Base-by-base conservation (phyloP, 352 stramenopile genomes). In the Elongisporangium senticosum region DNA sequence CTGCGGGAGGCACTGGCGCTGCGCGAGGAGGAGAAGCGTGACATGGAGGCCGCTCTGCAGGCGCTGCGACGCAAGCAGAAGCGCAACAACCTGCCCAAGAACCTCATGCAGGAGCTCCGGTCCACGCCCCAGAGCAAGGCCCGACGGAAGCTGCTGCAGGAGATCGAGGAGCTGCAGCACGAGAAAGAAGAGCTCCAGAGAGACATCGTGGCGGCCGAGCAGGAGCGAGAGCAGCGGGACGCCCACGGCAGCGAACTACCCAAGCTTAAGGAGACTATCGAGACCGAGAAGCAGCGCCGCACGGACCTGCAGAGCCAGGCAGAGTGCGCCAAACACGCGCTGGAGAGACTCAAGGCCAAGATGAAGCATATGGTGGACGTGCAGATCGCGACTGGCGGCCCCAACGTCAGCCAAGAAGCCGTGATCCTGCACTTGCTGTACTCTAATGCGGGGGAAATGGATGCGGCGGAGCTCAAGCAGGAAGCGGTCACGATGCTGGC, bases 341-440 rank as follows among this genome's bases (percentile, higher is more conserved):
- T 86, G 0, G 62, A 55, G 8, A 58, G 68, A 22, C 67, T 80
- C 22, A 89, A 89, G 59, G 52, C 69, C 20, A 83, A 87, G 56
- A 86, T 87, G 77, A 65, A 73, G 50, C 67, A 83, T 63, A 85
- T 89, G 75, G 79, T 89, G 1, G 76, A 89, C 61, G 69, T 83
- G 13, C 74, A 85, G 61, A 56, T 86, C 7, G 53, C 84, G 28
- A 77, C 76, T 8, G 74, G 76, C 7, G 57, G 69, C 21, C 72
- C 78, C 0, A 73, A 70, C 24, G 65, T 86, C 17, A 66, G 70
- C 0, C 74, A 85, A 61, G 76, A 86, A 60, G 75, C 79, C 1
- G 75, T 84, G 59, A 70, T 89, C 40, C 67, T 89, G 39, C 75
- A 87, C 23, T 63, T 89, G 47, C 62, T 89, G 22, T 87, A 83